Conservation (phyloP, 2,329 filamentous ascomycete species). For the Paraconiothyrium brasiliense region DNA sequence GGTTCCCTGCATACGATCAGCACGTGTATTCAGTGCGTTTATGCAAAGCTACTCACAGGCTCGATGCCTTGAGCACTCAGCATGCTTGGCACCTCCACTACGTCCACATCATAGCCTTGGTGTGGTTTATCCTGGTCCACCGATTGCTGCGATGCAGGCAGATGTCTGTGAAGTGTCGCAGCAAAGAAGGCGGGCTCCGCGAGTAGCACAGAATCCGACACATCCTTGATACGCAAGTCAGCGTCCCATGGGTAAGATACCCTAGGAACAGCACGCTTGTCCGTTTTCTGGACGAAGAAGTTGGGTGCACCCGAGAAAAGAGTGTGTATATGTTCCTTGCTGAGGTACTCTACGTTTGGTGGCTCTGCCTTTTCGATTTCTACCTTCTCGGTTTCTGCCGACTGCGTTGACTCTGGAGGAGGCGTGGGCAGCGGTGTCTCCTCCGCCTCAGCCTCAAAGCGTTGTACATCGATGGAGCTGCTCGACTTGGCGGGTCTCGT, state of each 20-base stretch:
- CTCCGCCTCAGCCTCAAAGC: constrained; percentile 18
- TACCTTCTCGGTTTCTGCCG: not conserved
- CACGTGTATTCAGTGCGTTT: not conserved
- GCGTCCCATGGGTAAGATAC: constrained; percentile 75
- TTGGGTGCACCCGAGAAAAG: constrained; percentile 81
- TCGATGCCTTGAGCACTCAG: constrained; percentile 76
- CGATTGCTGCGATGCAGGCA: constrained; percentile 23
- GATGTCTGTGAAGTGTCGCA: constrained; percentile 40
- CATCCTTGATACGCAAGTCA: constrained; percentile 65
- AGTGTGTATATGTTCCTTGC: constrained; percentile 69
- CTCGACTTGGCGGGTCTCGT: constrained; percentile 20
- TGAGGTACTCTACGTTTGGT: constrained; percentile 27
- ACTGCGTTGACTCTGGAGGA: constrained; percentile 17
- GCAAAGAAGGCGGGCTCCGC: constrained; percentile 50
- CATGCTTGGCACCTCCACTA: constrained; percentile 73
- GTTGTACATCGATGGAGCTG: constrained; percentile 25
- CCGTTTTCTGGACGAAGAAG: constrained; percentile 70
- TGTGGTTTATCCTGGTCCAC: constrained; percentile 28
- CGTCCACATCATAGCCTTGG: constrained; percentile 43
- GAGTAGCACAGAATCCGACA: constrained; percentile 61
- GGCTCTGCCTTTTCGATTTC: constrained; percentile 5
- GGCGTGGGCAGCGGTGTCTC: constrained; percentile 24
- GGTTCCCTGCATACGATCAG: constrained; percentile 58
- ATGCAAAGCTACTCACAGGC: constrained; percentile 48
- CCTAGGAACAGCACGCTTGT: constrained; percentile 69